phyloP scores from a whole-genome alignment of 2,329 filamentous ascomycete species.

The Septoria petroselini region DNA sequence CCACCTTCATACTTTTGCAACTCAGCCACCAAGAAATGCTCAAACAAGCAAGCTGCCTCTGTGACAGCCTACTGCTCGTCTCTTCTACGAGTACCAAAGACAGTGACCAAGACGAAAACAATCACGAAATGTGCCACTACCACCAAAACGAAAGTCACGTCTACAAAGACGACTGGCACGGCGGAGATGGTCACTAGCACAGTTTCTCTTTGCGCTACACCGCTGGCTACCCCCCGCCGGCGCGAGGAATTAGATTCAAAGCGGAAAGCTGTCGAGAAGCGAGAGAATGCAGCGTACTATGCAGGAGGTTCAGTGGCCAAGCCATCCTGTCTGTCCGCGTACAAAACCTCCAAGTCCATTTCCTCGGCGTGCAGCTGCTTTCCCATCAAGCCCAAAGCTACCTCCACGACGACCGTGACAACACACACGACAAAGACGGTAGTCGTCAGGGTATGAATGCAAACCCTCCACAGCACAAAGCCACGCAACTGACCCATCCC shows the following conservation, averaged over 20 bases:
- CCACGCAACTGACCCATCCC: too few relatives aligned
- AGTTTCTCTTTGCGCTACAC: background rate
- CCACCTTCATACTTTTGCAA: background rate
- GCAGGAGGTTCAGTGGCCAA: background rate
- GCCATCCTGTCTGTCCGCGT: background rate
- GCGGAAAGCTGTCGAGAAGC: background rate
- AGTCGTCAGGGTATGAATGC: background rate
- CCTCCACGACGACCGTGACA: background rate
- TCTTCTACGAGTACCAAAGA: background rate
- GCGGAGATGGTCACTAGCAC: background rate
- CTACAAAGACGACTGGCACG: background rate
- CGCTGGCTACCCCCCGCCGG: background rate
- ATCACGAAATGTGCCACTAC: background rate
- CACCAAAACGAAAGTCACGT: background rate
- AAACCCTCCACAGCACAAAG: background rate
- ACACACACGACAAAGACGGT: background rate
- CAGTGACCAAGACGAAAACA: background rate
- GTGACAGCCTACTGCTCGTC: background rate
- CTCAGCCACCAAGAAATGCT: background rate
- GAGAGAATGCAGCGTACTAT: background rate
- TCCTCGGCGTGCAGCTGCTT: background rate
- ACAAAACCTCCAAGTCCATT: background rate
- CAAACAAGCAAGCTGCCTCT: background rate
- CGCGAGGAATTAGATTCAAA: too few relatives aligned
- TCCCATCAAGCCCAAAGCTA: background rate